Conservation (phyloP, 768 basidiomycete genomes). For the Phanerochaete carnosa region DNA sequence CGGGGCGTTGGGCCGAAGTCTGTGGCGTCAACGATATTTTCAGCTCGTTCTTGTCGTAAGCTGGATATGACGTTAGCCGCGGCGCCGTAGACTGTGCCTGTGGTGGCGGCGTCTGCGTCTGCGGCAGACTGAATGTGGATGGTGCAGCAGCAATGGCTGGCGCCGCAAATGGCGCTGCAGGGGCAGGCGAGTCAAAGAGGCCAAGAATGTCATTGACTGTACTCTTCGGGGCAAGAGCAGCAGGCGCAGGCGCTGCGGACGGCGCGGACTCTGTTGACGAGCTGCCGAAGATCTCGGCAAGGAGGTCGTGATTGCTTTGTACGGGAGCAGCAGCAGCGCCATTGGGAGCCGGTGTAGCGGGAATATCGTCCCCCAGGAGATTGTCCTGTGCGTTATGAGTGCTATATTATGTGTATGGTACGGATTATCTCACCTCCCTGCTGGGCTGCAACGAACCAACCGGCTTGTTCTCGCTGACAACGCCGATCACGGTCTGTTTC, state of each 20-base stretch:
- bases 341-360: constrained; percentile 32
- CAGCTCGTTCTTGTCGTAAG: constrained; percentile 90
- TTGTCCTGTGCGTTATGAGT: constrained; percentile 43
- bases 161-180: constrained; percentile 20
- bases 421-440: constrained; percentile 54
- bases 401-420: not conserved
- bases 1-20: constrained; percentile 75
- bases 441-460: constrained; percentile 85
- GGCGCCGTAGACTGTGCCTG: constrained; percentile 40
- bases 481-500: constrained; percentile 94
- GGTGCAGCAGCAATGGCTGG: constrained; percentile 17
- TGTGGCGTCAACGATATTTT: constrained; percentile 89
- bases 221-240: constrained; percentile 46
- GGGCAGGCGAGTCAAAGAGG: constrained; percentile 50
- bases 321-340: constrained; percentile 34
- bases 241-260: constrained; percentile 31
- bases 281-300: constrained; percentile 89
- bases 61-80: constrained; percentile 70
- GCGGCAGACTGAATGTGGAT: constrained; percentile 31
- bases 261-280: constrained; percentile 31
- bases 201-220: constrained; percentile 89
- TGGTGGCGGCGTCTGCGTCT: constrained; percentile 36
- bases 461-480: constrained; percentile 93
- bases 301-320: constrained; percentile 78
- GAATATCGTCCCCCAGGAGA: constrained; percentile 77